These are phyloP conservation scores for Dichomitus squalens DNA, from an alignment of 1,284 basidiomycete genomes.

Conservation along the genomic window DNA sequence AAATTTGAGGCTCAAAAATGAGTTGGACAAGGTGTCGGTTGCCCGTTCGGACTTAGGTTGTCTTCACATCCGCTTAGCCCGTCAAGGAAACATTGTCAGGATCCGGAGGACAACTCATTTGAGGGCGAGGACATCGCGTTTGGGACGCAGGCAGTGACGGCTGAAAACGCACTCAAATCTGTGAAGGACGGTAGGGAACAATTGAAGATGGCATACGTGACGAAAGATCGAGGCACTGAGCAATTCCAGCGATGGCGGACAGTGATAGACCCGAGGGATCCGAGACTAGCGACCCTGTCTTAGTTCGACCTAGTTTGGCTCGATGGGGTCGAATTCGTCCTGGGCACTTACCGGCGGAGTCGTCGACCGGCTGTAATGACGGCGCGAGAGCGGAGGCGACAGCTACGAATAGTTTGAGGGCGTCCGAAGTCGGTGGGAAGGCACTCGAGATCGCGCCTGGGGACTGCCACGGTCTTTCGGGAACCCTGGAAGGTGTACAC, in stretches of 20 bases:
- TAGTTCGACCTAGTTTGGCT: background rate
- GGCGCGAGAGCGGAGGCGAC: background rate
- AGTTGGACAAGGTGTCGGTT: background rate
- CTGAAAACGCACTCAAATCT: background rate
- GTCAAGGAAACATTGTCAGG: background rate
- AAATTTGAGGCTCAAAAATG: background rate
- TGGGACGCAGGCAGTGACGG: background rate
- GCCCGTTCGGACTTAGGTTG: background rate
- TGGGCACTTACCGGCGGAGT: background rate
- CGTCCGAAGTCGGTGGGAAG: background rate
- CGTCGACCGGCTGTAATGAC: background rate
- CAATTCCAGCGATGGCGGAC: background rate
- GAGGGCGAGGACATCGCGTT: background rate
- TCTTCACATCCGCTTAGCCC: too few relatives aligned
- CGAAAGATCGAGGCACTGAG: background rate
- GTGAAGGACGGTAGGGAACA: background rate
- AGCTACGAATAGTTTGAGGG: conserved; percentile 5
- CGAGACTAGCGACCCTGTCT: background rate
- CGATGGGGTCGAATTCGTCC: background rate
- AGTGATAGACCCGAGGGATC: background rate
- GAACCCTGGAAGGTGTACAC: conserved; percentile 8
- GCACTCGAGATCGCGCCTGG: conserved; percentile 5
- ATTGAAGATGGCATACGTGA: background rate
- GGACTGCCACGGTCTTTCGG: background rate
- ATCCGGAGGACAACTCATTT: background rate